Conservation (phyloP, 352 stramenopile genomes). For the Pythium oligandrum region DNA sequence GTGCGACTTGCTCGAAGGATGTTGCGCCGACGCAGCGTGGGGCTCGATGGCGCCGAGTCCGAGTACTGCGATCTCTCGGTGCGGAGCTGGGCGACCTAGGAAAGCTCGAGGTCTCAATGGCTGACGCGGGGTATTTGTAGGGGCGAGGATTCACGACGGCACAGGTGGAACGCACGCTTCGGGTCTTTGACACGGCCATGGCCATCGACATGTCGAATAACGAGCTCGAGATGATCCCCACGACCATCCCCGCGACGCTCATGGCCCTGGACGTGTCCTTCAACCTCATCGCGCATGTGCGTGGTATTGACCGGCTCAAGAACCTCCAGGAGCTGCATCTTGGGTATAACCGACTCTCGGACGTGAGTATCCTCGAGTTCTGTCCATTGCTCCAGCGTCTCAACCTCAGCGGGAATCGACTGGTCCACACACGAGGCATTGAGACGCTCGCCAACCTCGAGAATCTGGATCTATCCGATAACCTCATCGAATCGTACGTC, state of each 20-base stretch:
- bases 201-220: conserved; percentile 75
- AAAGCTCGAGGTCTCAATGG: not conserved
- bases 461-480: conserved; percentile 64
- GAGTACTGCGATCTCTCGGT: conserved; percentile 68
- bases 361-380: conserved; percentile 61
- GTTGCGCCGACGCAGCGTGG: conserved; percentile 35
- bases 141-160: conserved; percentile 42
- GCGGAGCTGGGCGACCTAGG: not conserved
- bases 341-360: conserved; percentile 57
- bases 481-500: conserved; percentile 71
- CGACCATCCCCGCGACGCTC: conserved; percentile 36
- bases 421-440: conserved; percentile 59
- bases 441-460: conserved; percentile 60
- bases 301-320: conserved; percentile 57
- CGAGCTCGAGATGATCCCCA: conserved; percentile 56
- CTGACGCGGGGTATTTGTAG: conserved; percentile 21
- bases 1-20: not conserved
- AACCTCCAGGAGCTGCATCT: conserved; percentile 62
- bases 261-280: conserved; percentile 67
- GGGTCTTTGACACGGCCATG: conserved; percentile 57
- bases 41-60: conserved; percentile 51
- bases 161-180: conserved; percentile 58
- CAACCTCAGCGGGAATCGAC: conserved; percentile 67
- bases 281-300: conserved; percentile 40
- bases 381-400: conserved; percentile 50